phyloP scores from a whole-genome alignment of 805 yeast species.

The Candida ficus region DNA sequence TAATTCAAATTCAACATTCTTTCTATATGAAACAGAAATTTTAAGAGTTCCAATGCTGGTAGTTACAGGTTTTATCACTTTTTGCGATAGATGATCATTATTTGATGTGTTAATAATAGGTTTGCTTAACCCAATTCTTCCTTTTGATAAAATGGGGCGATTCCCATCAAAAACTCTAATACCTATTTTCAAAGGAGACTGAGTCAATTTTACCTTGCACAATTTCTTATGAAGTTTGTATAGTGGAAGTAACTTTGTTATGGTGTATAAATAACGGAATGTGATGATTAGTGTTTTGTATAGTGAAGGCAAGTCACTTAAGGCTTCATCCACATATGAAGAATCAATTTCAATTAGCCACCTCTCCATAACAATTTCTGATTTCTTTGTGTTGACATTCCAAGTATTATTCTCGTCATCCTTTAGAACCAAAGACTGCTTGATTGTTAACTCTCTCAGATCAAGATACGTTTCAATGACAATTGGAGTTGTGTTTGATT shows the following conservation, averaged over 20 bases:
- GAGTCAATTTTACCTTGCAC: slow-evolving; percentile 31
- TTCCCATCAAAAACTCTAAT: slow-evolving; percentile 71
- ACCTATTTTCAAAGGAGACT: slow-evolving; percentile 42
- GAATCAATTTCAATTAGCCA: slow-evolving; percentile 85
- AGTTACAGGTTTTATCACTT: slow-evolving; percentile 61
- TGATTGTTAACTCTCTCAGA: slow-evolving; percentile 47
- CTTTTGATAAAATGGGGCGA: slow-evolving; percentile 71
- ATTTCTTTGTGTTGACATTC: slow-evolving; percentile 58
- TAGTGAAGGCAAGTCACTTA: slow-evolving; percentile 57
- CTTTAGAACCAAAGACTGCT: slow-evolving; percentile 53
- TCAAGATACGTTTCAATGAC: slow-evolving; percentile 82
- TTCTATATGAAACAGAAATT: slow-evolving; percentile 75
- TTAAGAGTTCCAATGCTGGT: slow-evolving; percentile 73
- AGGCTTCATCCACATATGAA: slow-evolving; percentile 28
- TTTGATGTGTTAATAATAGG: slow-evolving; percentile 37
- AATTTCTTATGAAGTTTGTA: slow-evolving; percentile 50
- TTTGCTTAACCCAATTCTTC: slow-evolving; percentile 80
- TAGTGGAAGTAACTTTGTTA: slow-evolving; percentile 65
- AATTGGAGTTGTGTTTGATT: slow-evolving; percentile 60
- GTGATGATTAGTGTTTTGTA: slow-evolving; percentile 71
- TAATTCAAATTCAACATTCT: slow-evolving; percentile 60
- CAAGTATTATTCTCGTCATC: slow-evolving; percentile 52
- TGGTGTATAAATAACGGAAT: slow-evolving; percentile 68
- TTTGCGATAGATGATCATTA: slow-evolving; percentile 52
- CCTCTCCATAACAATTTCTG: slow-evolving; percentile 88